Evolutionary conservation across 805 yeast genomes (phyloP), one percentile per base, ranked within the genome.

Genomic region (Ogataea wickerhamii): DNA sequence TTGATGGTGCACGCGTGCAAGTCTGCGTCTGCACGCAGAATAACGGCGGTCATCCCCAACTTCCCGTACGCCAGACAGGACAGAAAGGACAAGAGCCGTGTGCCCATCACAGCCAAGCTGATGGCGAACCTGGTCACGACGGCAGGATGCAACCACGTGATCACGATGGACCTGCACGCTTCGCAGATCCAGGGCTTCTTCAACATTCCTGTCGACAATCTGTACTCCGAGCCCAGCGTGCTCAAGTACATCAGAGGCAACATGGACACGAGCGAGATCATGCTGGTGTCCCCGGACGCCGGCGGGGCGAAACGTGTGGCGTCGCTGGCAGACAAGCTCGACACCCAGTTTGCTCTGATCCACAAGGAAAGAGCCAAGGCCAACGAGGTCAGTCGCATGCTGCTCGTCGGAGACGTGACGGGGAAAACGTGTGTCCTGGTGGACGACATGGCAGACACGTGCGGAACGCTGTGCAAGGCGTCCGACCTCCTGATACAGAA

Each of bases 251-350:
- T 91, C 51, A 78, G 75, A 47, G 85, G 79, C 44, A 74, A 78
- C 31, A 71, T 74, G 46, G 64, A 69, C 45, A 64, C 66, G 22
- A 70, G 79, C 42, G 67, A 74, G 36, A 74, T 88, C 7, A 86
- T 88, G 36, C 77, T 91, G 38, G 94, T 91, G 10, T 87, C 96
- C 4, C 98, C 98, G 3, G 98, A 91, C 67, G 98, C 98, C 3
- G 98, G 98, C 52, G 98, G 98, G 43, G 98, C 98, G 38, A 91
- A 91, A 64, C 76, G 98, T 49, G 98, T 89, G 19, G 98, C 98
- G 2, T 80, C 89, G 4, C 68, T 91, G 36, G 98, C 98, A 11
- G 98, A 91, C 56, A 78, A 84, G 53, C 70, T 93, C 48, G 98
- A 93, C 54, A 74, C 91, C 51, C 87, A 84, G 60, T 91, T 91